phyloP scores from a whole-genome alignment of 768 basidiomycete species.

The Rhizopogon roseolus region DNA sequence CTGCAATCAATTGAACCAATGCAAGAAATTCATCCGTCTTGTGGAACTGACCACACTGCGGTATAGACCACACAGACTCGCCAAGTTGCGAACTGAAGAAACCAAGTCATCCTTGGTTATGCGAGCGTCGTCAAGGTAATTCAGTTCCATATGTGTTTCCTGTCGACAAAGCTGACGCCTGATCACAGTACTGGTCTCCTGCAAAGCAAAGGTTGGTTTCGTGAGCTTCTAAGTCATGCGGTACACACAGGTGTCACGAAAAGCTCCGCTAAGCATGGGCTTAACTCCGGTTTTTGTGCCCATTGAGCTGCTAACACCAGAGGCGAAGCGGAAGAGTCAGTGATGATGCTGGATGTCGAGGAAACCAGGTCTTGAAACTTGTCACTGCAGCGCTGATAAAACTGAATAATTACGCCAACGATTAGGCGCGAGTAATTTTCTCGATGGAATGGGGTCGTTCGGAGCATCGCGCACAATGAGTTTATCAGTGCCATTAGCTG shows the following conservation, averaged over 20 bases:
- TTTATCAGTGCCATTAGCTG: conserved; percentile 88
- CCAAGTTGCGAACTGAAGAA: conserved; percentile 63
- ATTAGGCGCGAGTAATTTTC: conserved; percentile 95
- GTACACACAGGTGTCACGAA: conserved; percentile 45
- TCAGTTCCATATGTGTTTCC: conserved; percentile 77
- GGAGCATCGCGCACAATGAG: conserved; percentile 87
- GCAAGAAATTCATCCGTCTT: conserved; percentile 9
- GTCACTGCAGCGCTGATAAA: conserved; percentile 91
- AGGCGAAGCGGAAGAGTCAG: conserved; percentile 35
- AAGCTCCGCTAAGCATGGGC: conserved; percentile 66
- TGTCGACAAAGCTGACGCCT: conserved; percentile 60
- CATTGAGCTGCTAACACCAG: conserved; percentile 68
- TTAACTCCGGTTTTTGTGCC: conserved; percentile 84
- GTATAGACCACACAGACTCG: conserved; percentile 73
- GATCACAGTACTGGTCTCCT: conserved; percentile 39
- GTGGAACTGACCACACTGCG: conserved; percentile 70
- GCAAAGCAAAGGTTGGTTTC: not conserved
- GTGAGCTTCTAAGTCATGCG: not conserved
- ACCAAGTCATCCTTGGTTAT: conserved; percentile 67
- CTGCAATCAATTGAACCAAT: conserved; percentile 31
- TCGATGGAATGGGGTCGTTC: conserved; percentile 88
- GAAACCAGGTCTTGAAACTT: conserved; percentile 75
- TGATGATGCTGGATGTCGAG: conserved; percentile 23
- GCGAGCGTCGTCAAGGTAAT: conserved; percentile 49
- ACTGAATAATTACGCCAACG: conserved; percentile 90